Conservation (phyloP, 2,329 filamentous ascomycete species). For the Alternaria conjuncta region DNA sequence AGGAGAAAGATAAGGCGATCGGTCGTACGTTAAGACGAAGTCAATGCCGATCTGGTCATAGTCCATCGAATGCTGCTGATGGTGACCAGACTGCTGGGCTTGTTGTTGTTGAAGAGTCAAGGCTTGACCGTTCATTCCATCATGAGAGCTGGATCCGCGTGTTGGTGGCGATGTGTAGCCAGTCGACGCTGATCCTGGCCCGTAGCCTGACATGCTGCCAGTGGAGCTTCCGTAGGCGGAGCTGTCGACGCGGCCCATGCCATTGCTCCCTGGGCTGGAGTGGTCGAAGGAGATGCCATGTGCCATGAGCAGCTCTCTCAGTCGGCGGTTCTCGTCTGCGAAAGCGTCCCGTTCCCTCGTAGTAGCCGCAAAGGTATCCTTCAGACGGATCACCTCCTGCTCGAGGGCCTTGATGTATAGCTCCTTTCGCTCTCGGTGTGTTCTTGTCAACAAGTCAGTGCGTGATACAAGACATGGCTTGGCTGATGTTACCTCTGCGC, state of each 20-base stretch:
- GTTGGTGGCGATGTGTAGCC: constrained; percentile 54
- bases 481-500: constrained; percentile 77
- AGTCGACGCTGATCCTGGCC: constrained; percentile 53
- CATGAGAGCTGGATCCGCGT: constrained; percentile 40
- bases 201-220: constrained; percentile 69
- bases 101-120: constrained; percentile 27
- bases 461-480: not conserved
- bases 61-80: constrained; percentile 61
- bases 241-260: constrained; percentile 43
- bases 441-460: constrained; percentile 61
- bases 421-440: constrained; percentile 95
- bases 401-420: constrained; percentile 94
- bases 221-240: constrained; percentile 54
- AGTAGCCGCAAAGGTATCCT: constrained; percentile 79
- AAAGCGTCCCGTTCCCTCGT: constrained; percentile 78
- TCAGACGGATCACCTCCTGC: constrained; percentile 85
- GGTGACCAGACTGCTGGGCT: constrained; percentile 25
- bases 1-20: constrained; percentile 64
- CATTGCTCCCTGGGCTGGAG: constrained; percentile 41
- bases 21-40: constrained; percentile 88
- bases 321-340: constrained; percentile 77
- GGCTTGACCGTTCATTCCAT: constrained; percentile 27
- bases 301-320: constrained; percentile 67
- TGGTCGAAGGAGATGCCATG: constrained; percentile 66
- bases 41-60: constrained; percentile 86